Percentiles rank a stretch among this genome's conserved stretches.
Evolutionary conservation across 495 filamentous ascomycete genomes (phyloP).

Genomic region (Penicillium fimorum): DNA sequence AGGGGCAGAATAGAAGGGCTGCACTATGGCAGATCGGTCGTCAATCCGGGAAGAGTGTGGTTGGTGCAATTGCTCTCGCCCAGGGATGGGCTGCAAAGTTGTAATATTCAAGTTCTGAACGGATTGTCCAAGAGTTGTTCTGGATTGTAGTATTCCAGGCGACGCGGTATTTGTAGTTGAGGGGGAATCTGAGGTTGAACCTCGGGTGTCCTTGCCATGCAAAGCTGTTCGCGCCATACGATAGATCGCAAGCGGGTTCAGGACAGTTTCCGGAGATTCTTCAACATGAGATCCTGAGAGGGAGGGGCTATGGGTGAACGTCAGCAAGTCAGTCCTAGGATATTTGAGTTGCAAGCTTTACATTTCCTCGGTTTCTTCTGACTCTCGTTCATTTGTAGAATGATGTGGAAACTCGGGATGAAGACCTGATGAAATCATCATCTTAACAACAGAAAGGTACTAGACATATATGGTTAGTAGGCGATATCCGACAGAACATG

Average conservation of each 20-base stretch:
- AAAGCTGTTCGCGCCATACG: conserved; percentile 26
- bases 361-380: conserved; percentile 1
- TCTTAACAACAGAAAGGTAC: conserved; percentile 20
- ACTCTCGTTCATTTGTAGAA: background rate
- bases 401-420: conserved; percentile 1
- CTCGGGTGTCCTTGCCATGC: conserved; percentile 13
- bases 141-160: background rate
- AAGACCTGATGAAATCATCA: conserved; percentile 21
- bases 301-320: background rate
- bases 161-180: conserved; percentile 5
- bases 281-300: conserved; percentile 12
- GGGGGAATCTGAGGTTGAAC: conserved; percentile 6
- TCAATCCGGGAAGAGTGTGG: background rate
- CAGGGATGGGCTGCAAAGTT: background rate
- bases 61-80: background rate
- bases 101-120: background rate
- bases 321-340: background rate
- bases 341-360: conserved; percentile 1
- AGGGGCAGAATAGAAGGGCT: background rate
- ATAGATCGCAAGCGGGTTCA: conserved; percentile 26
- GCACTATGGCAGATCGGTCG: background rate
- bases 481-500: background rate
- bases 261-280: conserved; percentile 19
- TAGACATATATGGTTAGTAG: background rate
- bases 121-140: background rate